Conservation (phyloP, 345 rosid species). For the Citrus trifoliata region DNA sequence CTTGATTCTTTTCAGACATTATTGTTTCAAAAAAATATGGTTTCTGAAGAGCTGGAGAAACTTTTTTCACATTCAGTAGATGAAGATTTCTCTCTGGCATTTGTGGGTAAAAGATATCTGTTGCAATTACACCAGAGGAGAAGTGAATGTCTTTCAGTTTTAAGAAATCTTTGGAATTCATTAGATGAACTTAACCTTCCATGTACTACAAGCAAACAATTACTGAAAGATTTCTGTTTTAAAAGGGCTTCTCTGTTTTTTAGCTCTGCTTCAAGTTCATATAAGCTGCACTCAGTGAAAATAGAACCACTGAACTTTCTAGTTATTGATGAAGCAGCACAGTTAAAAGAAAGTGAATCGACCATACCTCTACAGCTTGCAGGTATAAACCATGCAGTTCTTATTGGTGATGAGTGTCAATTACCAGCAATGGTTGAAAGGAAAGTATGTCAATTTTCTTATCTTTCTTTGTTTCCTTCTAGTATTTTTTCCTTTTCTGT, state of each 20-base stretch:
- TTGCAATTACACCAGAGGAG: neutral
- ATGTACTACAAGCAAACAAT: neutral
- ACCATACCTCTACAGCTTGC: conserved; percentile 49
- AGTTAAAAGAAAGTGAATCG: conserved; percentile 55
- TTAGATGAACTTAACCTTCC: conserved; percentile 26
- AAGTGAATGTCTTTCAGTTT: conserved; percentile 24
- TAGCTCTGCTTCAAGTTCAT: conserved; percentile 41
- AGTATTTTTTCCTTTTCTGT: neutral
- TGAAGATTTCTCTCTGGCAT: no score
- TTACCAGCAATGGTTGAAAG: conserved; percentile 47
- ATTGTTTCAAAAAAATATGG: neutral
- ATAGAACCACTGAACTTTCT: conserved; percentile 36
- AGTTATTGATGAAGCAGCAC: conserved; percentile 68
- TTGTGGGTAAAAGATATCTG: neutral
- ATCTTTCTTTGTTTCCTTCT: neutral
- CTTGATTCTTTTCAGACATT: conserved; percentile 19
- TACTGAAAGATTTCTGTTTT: conserved; percentile 30
- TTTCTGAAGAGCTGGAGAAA: no score
- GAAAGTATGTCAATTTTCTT: conserved; percentile 20
- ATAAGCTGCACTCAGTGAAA: conserved; percentile 29
- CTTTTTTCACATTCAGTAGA: no score
- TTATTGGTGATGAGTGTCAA: conserved; percentile 54
- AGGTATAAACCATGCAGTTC: conserved; percentile 35
- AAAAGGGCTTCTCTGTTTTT: conserved; percentile 30
- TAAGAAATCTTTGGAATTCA: conserved; percentile 15